Evolutionary conservation across 1,284 basidiomycete species (phyloP), one percentile per base, ranked within the genome.

Genomic region (Rhizoctonia solani): DNA sequence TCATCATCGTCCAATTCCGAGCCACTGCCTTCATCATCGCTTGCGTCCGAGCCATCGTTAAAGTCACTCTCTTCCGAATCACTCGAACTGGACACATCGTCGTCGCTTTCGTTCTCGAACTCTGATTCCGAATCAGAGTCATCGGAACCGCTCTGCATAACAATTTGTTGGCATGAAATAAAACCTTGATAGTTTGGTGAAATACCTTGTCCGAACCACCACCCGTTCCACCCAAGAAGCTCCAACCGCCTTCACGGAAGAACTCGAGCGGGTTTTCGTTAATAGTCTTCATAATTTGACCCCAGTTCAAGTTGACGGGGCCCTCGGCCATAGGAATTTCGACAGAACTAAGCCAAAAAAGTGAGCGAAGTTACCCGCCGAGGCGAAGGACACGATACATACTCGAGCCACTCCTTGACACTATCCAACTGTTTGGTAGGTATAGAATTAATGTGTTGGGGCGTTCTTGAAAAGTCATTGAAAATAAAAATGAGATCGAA

Each of bases 391-490:
- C 54, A 63, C 11, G n/a, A 30, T 9, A 84, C 90, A 73, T 74
- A 95, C 91, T 99, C 95, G 29, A 99, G 85, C 96, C 95, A 99
- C 75, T 96, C 94, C 79, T 97, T 97, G 69, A 98, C 94, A 73
- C 95, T 93, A 74, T 98, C 95, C 70, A 98, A 84, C 72, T 94
- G 90, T 0, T 85, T 79, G 68, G 86, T 92, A n/a, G 92, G 93
- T 71, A 98, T 95, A 1, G 94, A 94, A 76, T 98, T 98, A 80
- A 98, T 93, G 73, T 97, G 95, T 19, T 98, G 82, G 0, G 95
- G 95, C 3, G 89, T 72, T 73, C 92, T 93, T 34, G 93, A 90
- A 78, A 98, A 98, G 77, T 99, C 97, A 75, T 92, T 93, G 82
- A 98, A 93, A 69, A 99, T 90, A 65, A 99, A 87, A 19, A 98